Percentiles rank a stretch among this genome's conserved stretches.
phyloP scores from a whole-genome alignment of 768 basidiomycete species.

The Boletus rubroflammeus region DNA sequence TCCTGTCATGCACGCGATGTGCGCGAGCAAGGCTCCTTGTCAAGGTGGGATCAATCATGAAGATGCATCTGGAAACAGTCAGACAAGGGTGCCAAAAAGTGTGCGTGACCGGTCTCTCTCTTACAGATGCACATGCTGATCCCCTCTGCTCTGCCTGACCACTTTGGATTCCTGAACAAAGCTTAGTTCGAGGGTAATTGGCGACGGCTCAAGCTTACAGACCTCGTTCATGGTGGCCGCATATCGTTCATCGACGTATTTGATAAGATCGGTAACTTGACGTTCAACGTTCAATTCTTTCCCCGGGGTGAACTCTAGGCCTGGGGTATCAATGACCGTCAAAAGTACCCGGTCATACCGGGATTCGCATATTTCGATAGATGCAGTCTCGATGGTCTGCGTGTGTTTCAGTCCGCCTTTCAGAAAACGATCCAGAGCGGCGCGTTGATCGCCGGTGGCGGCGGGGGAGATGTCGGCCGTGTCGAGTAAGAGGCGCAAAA shows the following conservation, averaged over 20 bases:
- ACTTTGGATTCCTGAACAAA: conserved; percentile 77
- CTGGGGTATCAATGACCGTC: conserved; percentile 84
- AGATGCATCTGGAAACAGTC: conserved; percentile 60
- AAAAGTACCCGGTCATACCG: conserved; percentile 75
- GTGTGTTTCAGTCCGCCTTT: conserved; percentile 60
- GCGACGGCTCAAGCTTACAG: conserved; percentile 1
- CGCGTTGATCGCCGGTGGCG: conserved; percentile 71
- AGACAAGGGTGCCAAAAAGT: conserved; percentile 3
- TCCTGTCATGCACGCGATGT: conserved; percentile 46
- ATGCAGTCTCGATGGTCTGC: conserved; percentile 59
- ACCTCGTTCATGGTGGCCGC: conserved; percentile 88
- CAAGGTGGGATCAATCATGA: conserved; percentile 80
- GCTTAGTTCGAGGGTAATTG: not conserved
- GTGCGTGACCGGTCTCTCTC: conserved; percentile 23
- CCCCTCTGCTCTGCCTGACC: conserved; percentile 79
- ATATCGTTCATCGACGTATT: conserved; percentile 76
- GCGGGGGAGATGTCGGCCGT: conserved; percentile 79
- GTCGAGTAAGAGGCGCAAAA: conserved; percentile 75
- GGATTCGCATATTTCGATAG: conserved; percentile 80
- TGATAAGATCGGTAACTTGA: conserved; percentile 69
- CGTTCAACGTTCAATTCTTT: conserved; percentile 76
- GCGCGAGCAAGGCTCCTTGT: conserved; percentile 49
- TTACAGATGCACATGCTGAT: conserved; percentile 87
- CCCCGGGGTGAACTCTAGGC: conserved; percentile 70
- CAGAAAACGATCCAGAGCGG: conserved; percentile 61